Evolutionary conservation across 2,329 filamentous ascomycete genomes (phyloP).

Genomic region (Ceratocystis colombiana): DNA sequence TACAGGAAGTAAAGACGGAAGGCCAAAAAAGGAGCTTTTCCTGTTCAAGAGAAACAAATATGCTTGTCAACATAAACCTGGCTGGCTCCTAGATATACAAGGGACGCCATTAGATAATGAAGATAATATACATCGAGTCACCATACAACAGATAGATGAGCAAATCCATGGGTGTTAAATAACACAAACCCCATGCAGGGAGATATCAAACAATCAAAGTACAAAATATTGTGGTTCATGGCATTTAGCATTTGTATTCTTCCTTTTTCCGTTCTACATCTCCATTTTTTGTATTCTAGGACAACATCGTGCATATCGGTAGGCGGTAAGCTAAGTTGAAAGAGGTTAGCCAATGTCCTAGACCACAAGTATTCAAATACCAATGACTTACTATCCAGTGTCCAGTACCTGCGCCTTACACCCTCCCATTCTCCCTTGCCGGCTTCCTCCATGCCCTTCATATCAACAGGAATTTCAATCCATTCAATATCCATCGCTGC

Average conservation of each 20-base stretch:
- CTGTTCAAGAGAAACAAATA: background rate
- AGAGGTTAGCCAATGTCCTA: conserved; percentile 29
- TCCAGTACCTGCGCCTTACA: conserved; percentile 83
- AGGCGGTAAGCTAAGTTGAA: conserved; percentile 52
- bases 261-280: background rate
- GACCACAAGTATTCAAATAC: conserved; percentile 19
- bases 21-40: background rate
- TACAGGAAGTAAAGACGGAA: background rate
- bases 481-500: conserved; percentile 84
- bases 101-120: conserved; percentile 4
- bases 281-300: conserved; percentile 34
- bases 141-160: background rate
- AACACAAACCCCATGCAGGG: background rate
- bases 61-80: conserved; percentile 7
- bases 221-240: background rate
- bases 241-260: conserved; percentile 10
- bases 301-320: conserved; percentile 64
- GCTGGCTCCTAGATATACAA: background rate
- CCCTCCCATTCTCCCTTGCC: conserved; percentile 76
- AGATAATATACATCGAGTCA: background rate
- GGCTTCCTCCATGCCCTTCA: conserved; percentile 51
- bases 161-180: background rate
- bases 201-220: conserved; percentile 22
- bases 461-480: conserved; percentile 65
- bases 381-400: conserved; percentile 53